phyloP scores from a whole-genome alignment of 805 yeast genomes.

The Ogataea zsoltii region DNA sequence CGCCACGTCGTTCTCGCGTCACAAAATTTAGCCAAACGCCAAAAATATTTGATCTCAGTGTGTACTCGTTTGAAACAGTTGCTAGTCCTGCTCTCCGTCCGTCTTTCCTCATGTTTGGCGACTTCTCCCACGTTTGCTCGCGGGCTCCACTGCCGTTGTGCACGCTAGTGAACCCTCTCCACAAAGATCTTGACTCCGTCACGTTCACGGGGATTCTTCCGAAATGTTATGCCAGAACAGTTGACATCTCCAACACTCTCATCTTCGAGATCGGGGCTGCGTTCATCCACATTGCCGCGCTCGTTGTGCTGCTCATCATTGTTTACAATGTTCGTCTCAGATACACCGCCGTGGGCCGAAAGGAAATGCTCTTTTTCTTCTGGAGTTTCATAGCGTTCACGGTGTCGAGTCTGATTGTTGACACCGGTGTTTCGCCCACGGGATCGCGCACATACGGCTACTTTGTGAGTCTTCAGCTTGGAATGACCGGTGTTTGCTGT shows the following conservation, averaged over 20 bases:
- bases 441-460: constrained; percentile 73
- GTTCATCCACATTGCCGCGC: constrained; percentile 75
- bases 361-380: constrained; percentile 78
- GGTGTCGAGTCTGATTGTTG: constrained; percentile 72
- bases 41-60: not conserved
- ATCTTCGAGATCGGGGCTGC: constrained; percentile 89
- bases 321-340: constrained; percentile 76
- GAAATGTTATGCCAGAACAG: constrained; percentile 79
- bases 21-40: not conserved
- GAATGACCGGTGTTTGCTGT: constrained; percentile 70
- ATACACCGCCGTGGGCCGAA: constrained; percentile 92
- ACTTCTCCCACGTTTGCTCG: constrained; percentile 61
- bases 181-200: constrained; percentile 29
- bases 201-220: constrained; percentile 66
- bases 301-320: constrained; percentile 65
- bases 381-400: constrained; percentile 58
- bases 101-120: constrained; percentile 60
- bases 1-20: too few relatives aligned
- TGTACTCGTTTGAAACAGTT: not conserved
- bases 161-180: constrained; percentile 60
- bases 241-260: constrained; percentile 86
- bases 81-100: too few relatives aligned
- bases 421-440: constrained; percentile 92
- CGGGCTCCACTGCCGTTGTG: constrained; percentile 79
- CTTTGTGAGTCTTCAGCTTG: constrained; percentile 81